Evolutionary conservation across 1,284 basidiomycete genomes (phyloP), one percentile per base, ranked within the genome.

Genomic region (Leccinum colubrinum): DNA sequence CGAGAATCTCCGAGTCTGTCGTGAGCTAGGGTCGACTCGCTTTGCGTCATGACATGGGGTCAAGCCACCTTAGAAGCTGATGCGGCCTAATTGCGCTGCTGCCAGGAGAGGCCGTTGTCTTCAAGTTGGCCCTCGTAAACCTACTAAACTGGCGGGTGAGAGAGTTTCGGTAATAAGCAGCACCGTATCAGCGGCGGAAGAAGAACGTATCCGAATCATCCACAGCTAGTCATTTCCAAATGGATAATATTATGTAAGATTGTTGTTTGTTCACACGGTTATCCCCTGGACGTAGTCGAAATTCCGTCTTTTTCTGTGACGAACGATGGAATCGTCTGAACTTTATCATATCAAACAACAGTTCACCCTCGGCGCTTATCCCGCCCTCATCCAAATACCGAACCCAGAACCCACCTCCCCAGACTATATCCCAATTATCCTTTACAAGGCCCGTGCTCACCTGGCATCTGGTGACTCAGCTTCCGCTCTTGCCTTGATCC

Each of bases 261-360:
- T 39, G 39, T 39, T 15, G 14, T 39, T 39, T 39, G 15, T 39
- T 39, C 39, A 8, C 39, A 39, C 39, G 39, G 37, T 39, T 39
- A 39, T 39, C 14, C 37, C 37, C 6, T 39, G 37, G 37, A 37
- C 37, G 37, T 37, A 1, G 22, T 51, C 50, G 50, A 25, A 51
- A 25, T 25, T 15, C 14, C 46, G 0, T n/a, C 12, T 50, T 35
- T n/a, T 22, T 50, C 3, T 8, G 48, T 15, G 17, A 92, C 9
- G n/a, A 56, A 92, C 9, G 25, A 56, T 94, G 91, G 88, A 90
- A 64, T 90, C 90, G n/a, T 85, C 90, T 61, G 85, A 92, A 61
- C 79, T 95, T 20, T 95, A 93, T 76, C 86, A 91, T 74, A 79
- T 92, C 73, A 93, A 92, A 76, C 91, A 94, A 69, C 90, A 93